Base-by-base conservation (phyloP, 345 rosid genomes). In the Populus euphratica region DNA sequence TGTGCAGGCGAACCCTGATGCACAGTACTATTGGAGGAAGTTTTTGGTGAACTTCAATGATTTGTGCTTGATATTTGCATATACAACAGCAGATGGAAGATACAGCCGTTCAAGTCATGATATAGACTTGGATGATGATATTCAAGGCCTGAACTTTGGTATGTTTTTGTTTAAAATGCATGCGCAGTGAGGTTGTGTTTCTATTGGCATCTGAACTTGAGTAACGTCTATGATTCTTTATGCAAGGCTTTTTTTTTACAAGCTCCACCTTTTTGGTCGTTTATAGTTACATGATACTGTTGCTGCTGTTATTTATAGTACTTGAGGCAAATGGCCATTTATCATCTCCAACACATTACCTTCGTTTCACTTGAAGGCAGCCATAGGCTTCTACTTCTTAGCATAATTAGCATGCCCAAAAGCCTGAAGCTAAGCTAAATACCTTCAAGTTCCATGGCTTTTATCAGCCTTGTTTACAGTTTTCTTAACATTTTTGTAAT, bases 101-200 rank as follows among this genome's bases (percentile, higher is more conserved):
- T 86, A 85, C 79, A 88, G 91, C 54, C 86, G 81, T 31, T 86
- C 89, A 56, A 86, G 88, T 78, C 89, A 86, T 83, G 91, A 88
- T 80, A 27, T 86, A 44, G 89, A 86, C 81, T 69, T 85, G 8
- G 88, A 88, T 79, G 89, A 84, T 77, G 90, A 88, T 49, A 78
- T 80, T 62, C 88, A 81, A 79, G 87, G 81, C 65, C 66, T 79
- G 73, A 79, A 61, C 84, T 67, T 67, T 27, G 87, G 89, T 88
- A 50, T 62, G 87, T 78, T 80, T 63, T 70, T 73, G 1, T 33
- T 61, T 12, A 69, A 16, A 52, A 20, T 27, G 52, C 16, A 43
- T 44, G 1, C 5, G 21, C 36, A 56, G 39, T 47, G 25, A 12
- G 56, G 17, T 66, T 8, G 67, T 25, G 29, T 68, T 41, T 17